A percentile compares a stretch with the other conserved stretches of the same genome.
Conservation (phyloP, 371 early-diverging fungal genomes). For the Syncephalastrum racemosum region DNA sequence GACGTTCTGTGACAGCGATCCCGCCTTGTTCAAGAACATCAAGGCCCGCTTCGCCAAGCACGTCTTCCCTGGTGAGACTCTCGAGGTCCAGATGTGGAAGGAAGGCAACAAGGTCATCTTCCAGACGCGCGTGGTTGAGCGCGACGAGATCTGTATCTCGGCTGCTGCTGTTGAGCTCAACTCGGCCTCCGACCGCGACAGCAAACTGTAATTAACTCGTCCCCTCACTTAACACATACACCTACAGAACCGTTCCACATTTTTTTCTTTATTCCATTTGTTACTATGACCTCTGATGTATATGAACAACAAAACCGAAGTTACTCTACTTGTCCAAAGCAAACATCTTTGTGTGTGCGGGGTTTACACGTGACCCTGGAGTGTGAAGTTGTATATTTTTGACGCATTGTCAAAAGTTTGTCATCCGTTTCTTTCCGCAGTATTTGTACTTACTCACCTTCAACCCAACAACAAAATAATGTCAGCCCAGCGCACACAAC, state of each 20-base stretch:
- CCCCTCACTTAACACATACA: not conserved
- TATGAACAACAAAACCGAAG: too few relatives aligned
- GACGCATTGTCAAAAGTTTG: too few relatives aligned
- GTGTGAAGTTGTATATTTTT: too few relatives aligned
- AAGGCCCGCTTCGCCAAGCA: constrained; percentile 90
- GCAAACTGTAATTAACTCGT: constrained; percentile 35
- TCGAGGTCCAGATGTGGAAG: constrained; percentile 95
- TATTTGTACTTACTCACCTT: too few relatives aligned
- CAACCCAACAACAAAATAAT: too few relatives aligned
- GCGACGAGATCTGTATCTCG: constrained; percentile 82
- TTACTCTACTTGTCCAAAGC: not conserved
- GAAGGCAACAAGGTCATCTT: constrained; percentile 88
- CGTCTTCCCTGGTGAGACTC: constrained; percentile 97
- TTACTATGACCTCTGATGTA: too few relatives aligned
- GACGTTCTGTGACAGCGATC: constrained; percentile 70
- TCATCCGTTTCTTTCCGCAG: too few relatives aligned
- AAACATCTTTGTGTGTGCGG: too few relatives aligned
- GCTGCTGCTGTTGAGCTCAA: constrained; percentile 83
- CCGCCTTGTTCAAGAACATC: constrained; percentile 75
- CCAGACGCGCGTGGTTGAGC: constrained; percentile 90
- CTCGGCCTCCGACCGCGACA: constrained; percentile 30
- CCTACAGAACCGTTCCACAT: not conserved
- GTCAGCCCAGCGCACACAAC: constrained; percentile 16
- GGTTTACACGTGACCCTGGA: too few relatives aligned
- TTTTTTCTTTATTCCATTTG: too few relatives aligned